Percentiles rank a stretch among this genome's conserved stretches.
phyloP scores from a whole-genome alignment of 2,329 filamentous ascomycete species.

The Scolecobasidium constrictum region DNA sequence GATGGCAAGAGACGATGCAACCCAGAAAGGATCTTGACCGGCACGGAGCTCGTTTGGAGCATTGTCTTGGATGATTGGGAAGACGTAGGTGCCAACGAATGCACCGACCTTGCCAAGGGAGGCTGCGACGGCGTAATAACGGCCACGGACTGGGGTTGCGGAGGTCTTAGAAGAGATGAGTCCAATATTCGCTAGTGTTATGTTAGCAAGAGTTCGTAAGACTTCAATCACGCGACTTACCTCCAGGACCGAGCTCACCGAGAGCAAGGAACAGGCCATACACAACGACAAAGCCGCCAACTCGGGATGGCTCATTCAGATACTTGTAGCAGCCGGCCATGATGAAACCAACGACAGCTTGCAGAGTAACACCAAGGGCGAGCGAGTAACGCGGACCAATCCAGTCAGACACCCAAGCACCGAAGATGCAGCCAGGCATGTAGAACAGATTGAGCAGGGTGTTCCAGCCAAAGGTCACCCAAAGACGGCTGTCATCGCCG shows the following conservation, averaged over 20 bases:
- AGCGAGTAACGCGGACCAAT: slow-evolving; percentile 70
- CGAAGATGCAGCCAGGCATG: slow-evolving; percentile 68
- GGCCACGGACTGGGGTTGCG: slow-evolving; percentile 71
- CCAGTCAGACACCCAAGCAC: slow-evolving; percentile 62
- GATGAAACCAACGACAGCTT: slow-evolving; percentile 71
- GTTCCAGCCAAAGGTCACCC: slow-evolving; percentile 78
- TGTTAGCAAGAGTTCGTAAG: too few species aligned
- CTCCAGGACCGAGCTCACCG: slow-evolving; percentile 74
- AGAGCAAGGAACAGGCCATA: slow-evolving; percentile 69
- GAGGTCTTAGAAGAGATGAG: slow-evolving; percentile 78
- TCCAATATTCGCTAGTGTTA: too few species aligned
- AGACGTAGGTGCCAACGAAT: slow-evolving; percentile 77
- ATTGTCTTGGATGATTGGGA: slow-evolving; percentile 47
- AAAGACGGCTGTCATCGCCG: slow-evolving; percentile 47
- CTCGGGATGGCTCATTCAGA: slow-evolving; percentile 54
- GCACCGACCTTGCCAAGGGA: slow-evolving; percentile 68
- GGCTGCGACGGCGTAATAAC: slow-evolving; percentile 61
- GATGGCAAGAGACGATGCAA: slow-evolving; percentile 68
- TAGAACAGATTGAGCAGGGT: slow-evolving; percentile 84
- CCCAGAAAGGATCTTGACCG: slow-evolving; percentile 83
- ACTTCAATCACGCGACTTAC: too few species aligned
- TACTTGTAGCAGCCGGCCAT: slow-evolving; percentile 71
- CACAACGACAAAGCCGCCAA: slow-evolving; percentile 67
- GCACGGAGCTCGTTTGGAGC: slow-evolving; percentile 17
- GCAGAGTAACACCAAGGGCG: slow-evolving; percentile 56